phyloP scores from a whole-genome alignment of 73 alveolate species.

The Durusdinium trenchii region DNA sequence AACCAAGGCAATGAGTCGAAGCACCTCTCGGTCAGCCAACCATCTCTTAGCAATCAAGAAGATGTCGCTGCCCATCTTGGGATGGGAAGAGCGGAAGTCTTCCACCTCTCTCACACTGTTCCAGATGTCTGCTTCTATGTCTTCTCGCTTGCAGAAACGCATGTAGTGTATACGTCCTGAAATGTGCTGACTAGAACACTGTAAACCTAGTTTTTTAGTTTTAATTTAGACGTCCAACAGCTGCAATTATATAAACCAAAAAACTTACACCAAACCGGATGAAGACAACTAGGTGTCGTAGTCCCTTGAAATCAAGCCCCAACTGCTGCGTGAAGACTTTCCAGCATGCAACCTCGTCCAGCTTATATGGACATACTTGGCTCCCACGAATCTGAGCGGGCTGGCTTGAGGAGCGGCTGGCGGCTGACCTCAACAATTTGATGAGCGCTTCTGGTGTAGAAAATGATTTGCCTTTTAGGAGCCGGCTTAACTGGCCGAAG shows the following conservation, averaged over 20 bases:
- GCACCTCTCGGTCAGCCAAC: background rate
- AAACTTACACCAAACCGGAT: background rate
- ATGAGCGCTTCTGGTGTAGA: background rate
- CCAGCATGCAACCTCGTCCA: background rate
- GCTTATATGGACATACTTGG: background rate
- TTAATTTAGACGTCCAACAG: too few species aligned
- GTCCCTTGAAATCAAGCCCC: background rate
- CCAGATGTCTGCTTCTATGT: background rate
- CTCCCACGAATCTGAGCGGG: background rate
- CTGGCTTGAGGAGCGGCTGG: background rate
- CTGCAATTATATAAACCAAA: background rate
- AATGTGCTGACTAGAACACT: background rate
- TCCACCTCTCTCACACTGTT: background rate
- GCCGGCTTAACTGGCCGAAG: background rate
- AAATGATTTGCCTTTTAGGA: background rate
- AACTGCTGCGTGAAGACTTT: background rate
- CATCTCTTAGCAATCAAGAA: background rate
- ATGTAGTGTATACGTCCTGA: background rate
- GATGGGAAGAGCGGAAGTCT: background rate
- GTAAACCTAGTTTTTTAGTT: too few species aligned
- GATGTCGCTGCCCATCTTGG: background rate
- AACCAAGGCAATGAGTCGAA: background rate
- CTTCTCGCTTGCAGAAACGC: background rate
- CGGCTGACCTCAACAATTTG: background rate
- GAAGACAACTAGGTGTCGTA: background rate